Evolutionary conservation across 768 basidiomycete species (phyloP), one percentile per base, ranked within the genome.

Genomic region (Pisolithus microcarpus): DNA sequence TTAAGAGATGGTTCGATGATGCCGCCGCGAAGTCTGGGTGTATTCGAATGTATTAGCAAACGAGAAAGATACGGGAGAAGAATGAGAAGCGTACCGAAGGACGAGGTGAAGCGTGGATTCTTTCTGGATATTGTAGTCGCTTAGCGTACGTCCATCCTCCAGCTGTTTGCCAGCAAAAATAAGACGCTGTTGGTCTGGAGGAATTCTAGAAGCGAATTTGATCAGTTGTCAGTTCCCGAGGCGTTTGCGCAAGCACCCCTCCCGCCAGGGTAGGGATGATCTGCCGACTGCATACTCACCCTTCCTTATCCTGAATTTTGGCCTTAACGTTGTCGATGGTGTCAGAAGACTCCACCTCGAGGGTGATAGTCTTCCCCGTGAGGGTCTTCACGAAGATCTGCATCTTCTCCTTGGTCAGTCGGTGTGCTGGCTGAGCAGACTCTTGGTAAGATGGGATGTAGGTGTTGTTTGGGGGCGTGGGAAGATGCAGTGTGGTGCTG

Each of bases 1-100:
- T 97, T 97, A 65, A 99, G 76, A 58, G 96, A 98, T 56, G 96
- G 96, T 76, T 99, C 96, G 60, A 99, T 98, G 77, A 99, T 92
- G 48, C 96, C 96, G 56, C 96, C 94, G 70, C 92, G 88, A 61
- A 95, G 90, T 77, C 88, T 88, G 57, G n/a, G 30, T 16, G n/a
- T 15, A 49, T 4, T 30, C 8, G 38, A 26, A 39, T 43, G 43
- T 42, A 51, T 50, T 26, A 49, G 55, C 60, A 28, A 48, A 57
- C 39, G 57, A 56, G 53, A 61, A 13, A 18, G 11, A 9, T 11
- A 31, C 38, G 26, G n/a, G 37, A 19, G 9, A 18, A 37, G 21
- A 5, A n/a, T 18, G 28, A 16, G 15, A 28, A 46, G 68, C 84
- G 65, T 55, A 89, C 89, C 91, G 91, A 70, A 95, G 91, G 59